These are phyloP conservation scores for Melampsora americana DNA, from an alignment of 1,284 basidiomycete genomes.

Conservation along the genomic window DNA sequence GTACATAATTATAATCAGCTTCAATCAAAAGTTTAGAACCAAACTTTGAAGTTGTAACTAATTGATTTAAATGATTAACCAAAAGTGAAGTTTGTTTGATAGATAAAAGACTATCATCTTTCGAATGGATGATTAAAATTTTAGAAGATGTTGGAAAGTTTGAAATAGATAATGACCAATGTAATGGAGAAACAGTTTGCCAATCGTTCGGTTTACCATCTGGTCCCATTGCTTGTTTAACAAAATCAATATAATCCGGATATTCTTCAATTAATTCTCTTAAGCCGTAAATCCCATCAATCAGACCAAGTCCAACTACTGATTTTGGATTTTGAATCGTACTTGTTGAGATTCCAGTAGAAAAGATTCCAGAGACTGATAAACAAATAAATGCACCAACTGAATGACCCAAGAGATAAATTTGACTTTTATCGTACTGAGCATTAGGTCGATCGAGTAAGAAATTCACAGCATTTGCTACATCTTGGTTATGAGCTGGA, in stretches of 20 bases:
- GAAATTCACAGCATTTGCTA: slow-evolving; percentile 12
- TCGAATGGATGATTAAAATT: slow-evolving; percentile 38
- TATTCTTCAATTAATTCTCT: slow-evolving; percentile 28
- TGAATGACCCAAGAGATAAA: slow-evolving; percentile 38
- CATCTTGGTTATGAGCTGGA: slow-evolving; percentile 31
- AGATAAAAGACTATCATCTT: slow-evolving; percentile 18
- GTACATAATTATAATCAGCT: slow-evolving; percentile 9
- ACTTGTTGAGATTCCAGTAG: neutral
- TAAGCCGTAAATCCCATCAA: slow-evolving; percentile 40
- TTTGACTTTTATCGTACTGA: neutral
- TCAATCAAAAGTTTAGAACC: neutral
- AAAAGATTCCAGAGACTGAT: slow-evolving; percentile 15
- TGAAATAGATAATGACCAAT: neutral
- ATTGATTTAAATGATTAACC: neutral
- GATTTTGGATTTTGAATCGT: neutral
- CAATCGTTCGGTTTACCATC: neutral
- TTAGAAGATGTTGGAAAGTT: neutral
- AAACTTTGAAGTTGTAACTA: neutral
- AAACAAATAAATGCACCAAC: slow-evolving; percentile 42
- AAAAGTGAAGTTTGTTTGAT: slow-evolving; percentile 29
- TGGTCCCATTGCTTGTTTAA: slow-evolving; percentile 10
- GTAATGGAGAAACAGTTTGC: neutral
- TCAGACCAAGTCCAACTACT: slow-evolving; percentile 12
- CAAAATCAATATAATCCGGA: slow-evolving; percentile 36
- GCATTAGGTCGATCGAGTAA: neutral